Evolutionary conservation across 352 stramenopile species (phyloP), one percentile per base, ranked within the genome.

Genomic region (Globisporangium viniferum): DNA sequence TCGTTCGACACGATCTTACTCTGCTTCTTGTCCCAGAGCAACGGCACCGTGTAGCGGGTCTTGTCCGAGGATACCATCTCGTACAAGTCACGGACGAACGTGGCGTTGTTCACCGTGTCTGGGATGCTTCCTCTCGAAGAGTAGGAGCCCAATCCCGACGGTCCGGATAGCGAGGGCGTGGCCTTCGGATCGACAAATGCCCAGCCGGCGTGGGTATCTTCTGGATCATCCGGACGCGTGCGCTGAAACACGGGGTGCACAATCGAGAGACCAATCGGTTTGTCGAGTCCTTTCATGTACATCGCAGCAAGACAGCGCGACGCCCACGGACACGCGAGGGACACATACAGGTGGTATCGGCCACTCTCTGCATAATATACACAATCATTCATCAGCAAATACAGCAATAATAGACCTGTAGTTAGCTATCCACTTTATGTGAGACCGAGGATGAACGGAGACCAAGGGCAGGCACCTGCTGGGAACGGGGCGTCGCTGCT

Each of bases 261-360:
- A 51, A 98, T 80, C 14, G 94, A 97, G 31, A 98, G 76, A 1
- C 87, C 88, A 66, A 99, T 97, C 65, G 94, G 77, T 69, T 98
- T 84, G 69, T 99, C 81, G 29, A 99, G 77, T 1, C 95, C 96
- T 76, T 99, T 99, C 51, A 99, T 70, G 20, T 92, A 80, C 56
- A 97, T 76, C 55, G 95, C 89, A 27, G 94, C 87, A 12, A 98
- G 70, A 60, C 80, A 92, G 56, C 86, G 84, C 59, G 82, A 78
- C 1, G 87, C 85, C 84, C 84, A 95, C 27, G 97, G 97, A 80
- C 97, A 99, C 39, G 97, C 97, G 31, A 96, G 84, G 61, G 94
- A 97, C 36, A 99, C 90, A 81, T 98, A 99, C 31, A 99, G 79
- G 78, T 99, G 96, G 80, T 99, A 94, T 35, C 86, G 84, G 48